These are phyloP conservation scores for Brassica balearica DNA, from an alignment of 441 rosid species.

Conservation along the genomic window DNA sequence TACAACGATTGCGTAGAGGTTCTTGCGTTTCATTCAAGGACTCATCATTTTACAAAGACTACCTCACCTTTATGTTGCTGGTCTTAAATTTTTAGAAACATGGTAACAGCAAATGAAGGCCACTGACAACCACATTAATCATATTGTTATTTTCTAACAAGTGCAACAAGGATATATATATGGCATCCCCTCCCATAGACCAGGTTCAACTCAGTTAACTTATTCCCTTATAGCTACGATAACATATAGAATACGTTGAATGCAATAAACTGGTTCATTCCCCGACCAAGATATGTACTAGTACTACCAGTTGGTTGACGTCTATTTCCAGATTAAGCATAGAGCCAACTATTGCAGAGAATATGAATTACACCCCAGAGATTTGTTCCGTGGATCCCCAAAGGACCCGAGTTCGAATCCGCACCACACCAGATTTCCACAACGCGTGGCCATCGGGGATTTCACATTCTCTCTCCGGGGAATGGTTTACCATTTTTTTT, in stretches of 20 bases:
- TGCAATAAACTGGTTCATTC: background rate
- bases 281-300: slow-evolving; percentile 7
- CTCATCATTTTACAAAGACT: background rate
- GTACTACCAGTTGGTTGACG: background rate
- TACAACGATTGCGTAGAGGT: background rate
- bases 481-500: too few relatives aligned
- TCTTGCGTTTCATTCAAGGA: background rate
- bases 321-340: background rate
- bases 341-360: slow-evolving; percentile 13
- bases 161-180: background rate
- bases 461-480: too few relatives aligned
- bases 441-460: too few relatives aligned
- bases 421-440: too few relatives aligned
- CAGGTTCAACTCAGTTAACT: slow-evolving; percentile 12
- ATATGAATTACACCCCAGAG: slow-evolving; percentile 28
- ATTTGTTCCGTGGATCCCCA: too few relatives aligned
- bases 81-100: background rate
- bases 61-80: background rate
- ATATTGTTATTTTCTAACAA: background rate
- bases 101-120: background rate
- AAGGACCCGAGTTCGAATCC: too few relatives aligned
- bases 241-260: background rate
- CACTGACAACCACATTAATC: background rate
- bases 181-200: background rate
- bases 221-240: background rate